Base-by-base conservation (phyloP, 257 asterid genomes). In the Capsicum rhomboideum region DNA sequence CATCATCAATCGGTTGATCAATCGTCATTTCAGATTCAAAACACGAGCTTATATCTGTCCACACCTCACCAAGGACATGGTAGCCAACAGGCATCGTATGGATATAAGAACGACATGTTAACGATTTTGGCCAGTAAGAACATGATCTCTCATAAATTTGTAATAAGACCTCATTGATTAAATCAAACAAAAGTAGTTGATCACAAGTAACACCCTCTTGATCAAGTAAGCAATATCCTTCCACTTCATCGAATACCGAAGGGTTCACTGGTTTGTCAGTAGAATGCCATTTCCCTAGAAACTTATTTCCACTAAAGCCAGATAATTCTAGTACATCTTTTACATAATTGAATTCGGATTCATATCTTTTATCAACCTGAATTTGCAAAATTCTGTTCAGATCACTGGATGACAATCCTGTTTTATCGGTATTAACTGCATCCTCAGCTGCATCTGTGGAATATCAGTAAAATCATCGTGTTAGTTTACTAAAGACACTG, bases 11-110 rank as follows among this genome's bases (percentile, higher is more conserved):
- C 0, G 87, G 87, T 54, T 86, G 90, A 66, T 90, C 93, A 50
- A 74, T 28, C 49, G 88, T 94, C 3, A 91, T 54, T 44, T 68
- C 82, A 87, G 84, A 75, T 83, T 82, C 78, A 93, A 75, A 75
- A 67, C 89, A 75, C 89, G 89, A 85, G 50, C 86, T 80, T 49
- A 96, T 86, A 23, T 89, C 91, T 0, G 85, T 78, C 99, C 98
- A 96, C 10, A 96, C 98, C 83, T 92, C 92, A 79, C 92, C 93
- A 23, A 94, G 79, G n/a, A 94, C 92, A 34, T 83, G 92, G 59
- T 88, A 72, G 1, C 94, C 97, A 44, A 86, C 86, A 0, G 98
- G 98, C 90, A 92, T 86, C 4, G 83, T 90, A n/a, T 89, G 97
- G 44, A 91, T 83, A 50, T 66, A 88, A 6, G 95, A 91, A 56